A percentile compares a stretch with the other conserved stretches of the same genome.
phyloP scores from a whole-genome alignment of 1,284 basidiomycete species.

The Mrakiaceae sp. region DNA sequence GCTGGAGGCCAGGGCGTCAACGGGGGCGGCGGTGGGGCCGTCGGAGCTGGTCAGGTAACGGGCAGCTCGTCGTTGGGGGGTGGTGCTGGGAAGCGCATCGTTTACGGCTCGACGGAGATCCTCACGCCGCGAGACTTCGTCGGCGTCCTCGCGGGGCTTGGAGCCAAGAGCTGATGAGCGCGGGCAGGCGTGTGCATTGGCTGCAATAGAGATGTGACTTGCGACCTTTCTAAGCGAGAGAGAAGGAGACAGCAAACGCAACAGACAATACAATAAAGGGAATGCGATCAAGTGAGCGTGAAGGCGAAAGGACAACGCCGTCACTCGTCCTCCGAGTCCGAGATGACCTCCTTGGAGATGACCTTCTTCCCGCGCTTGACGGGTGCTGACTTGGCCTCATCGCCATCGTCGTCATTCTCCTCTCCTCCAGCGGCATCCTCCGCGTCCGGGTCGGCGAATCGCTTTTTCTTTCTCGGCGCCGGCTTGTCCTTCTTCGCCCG shows the following conservation, averaged over 20 bases:
- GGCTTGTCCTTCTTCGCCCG: conserved; percentile 21
- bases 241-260: no score
- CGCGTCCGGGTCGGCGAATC: conserved; percentile 19
- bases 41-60: conserved; percentile 12
- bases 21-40: conserved; percentile 51
- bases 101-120: conserved; percentile 95
- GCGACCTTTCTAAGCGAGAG: no score
- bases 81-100: conserved; percentile 61
- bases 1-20: conserved; percentile 5
- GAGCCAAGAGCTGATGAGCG: neutral
- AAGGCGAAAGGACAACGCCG: no score
- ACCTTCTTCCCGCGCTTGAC: neutral
- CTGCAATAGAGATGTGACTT: neutral
- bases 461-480: conserved; percentile 23
- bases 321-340: neutral
- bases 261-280: no score
- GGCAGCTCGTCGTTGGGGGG: conserved; percentile 23
- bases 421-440: conserved; percentile 22
- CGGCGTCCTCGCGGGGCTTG: conserved; percentile 43
- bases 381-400: neutral
- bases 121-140: conserved; percentile 80
- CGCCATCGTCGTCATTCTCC: conserved; percentile 18
- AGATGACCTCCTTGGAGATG: conserved; percentile 1
- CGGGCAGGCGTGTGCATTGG: neutral
- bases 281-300: no score